Percentiles rank a stretch among this genome's conserved stretches.
These are phyloP conservation scores for Alternaria brassicicola DNA, from an alignment of 2,329 filamentous ascomycete genomes.

Conservation along the genomic window DNA sequence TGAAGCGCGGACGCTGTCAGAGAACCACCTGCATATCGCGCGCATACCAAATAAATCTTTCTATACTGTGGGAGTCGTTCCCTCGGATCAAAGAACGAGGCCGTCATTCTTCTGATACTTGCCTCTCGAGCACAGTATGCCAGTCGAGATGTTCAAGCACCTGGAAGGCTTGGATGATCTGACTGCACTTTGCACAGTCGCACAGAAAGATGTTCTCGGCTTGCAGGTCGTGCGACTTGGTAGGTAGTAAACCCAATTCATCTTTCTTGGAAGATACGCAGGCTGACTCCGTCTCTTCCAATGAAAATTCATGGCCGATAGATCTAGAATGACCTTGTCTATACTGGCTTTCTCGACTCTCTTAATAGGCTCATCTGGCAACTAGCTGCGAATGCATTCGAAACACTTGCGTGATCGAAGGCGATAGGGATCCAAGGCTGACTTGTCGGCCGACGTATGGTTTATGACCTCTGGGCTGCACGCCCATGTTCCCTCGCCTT, in stretches of 20 bases:
- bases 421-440: slow-evolving; percentile 90
- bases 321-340: slow-evolving; percentile 93
- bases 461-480: slow-evolving; percentile 81
- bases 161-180: not conserved
- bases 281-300: not conserved
- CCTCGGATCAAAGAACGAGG: not conserved
- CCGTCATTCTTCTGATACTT: not conserved
- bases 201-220: not conserved
- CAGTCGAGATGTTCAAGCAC: not conserved
- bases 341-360: slow-evolving; percentile 91
- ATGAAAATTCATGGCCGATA: slow-evolving; percentile 63
- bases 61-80: not conserved
- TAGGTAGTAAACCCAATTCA: not conserved
- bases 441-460: slow-evolving; percentile 87
- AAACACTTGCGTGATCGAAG: slow-evolving; percentile 85
- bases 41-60: not conserved
- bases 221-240: not conserved
- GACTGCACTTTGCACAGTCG: not conserved
- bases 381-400: slow-evolving; percentile 72
- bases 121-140: not conserved
- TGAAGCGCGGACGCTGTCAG: not conserved
- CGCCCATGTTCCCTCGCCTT: slow-evolving; percentile 89
- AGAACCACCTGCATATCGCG: not conserved
- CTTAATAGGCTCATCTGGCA: slow-evolving; percentile 68
- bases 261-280: not conserved